These are phyloP conservation scores for Polyporus arcularius DNA, from an alignment of 768 basidiomycete species.

Conservation along the genomic window DNA sequence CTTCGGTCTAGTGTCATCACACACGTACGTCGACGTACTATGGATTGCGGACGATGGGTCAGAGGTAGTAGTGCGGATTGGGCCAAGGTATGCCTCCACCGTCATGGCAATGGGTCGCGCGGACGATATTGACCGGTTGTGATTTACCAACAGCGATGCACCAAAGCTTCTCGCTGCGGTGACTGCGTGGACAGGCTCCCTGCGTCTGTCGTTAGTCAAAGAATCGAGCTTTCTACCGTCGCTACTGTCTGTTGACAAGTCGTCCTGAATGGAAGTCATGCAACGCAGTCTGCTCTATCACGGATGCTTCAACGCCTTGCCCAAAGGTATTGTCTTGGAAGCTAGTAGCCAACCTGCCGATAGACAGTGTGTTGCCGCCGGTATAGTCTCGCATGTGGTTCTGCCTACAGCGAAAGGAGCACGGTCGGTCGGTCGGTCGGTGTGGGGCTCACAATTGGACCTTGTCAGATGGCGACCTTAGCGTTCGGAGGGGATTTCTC, in stretches of 20 bases:
- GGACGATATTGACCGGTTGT: neutral
- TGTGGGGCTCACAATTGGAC: too few species aligned
- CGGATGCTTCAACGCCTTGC: too few species aligned
- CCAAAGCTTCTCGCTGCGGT: conserved; percentile 32
- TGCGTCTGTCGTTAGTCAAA: conserved; percentile 29
- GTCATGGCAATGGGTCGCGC: neutral
- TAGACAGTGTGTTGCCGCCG: too few species aligned
- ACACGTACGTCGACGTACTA: conserved; percentile 59
- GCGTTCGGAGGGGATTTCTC: too few species aligned
- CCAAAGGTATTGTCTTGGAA: too few species aligned
- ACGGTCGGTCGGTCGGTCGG: too few species aligned
- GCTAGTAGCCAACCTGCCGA: too few species aligned
- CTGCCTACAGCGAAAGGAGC: too few species aligned
- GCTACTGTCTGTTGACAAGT: conserved; percentile 20
- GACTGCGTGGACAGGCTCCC: conserved; percentile 22
- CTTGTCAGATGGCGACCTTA: too few species aligned
- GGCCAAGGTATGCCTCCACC: conserved; percentile 36
- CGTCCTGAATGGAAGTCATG: neutral
- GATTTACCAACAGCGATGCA: conserved; percentile 26
- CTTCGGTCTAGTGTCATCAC: conserved; percentile 55
- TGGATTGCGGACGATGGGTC: conserved; percentile 47
- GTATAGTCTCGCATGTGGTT: too few species aligned
- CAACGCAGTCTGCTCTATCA: too few species aligned
- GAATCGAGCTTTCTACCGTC: conserved; percentile 34
- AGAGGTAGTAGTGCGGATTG: conserved; percentile 44